Evolutionary conservation across 345 rosid species (phyloP).

Genomic region (Arabidopsis arenosa): DNA sequence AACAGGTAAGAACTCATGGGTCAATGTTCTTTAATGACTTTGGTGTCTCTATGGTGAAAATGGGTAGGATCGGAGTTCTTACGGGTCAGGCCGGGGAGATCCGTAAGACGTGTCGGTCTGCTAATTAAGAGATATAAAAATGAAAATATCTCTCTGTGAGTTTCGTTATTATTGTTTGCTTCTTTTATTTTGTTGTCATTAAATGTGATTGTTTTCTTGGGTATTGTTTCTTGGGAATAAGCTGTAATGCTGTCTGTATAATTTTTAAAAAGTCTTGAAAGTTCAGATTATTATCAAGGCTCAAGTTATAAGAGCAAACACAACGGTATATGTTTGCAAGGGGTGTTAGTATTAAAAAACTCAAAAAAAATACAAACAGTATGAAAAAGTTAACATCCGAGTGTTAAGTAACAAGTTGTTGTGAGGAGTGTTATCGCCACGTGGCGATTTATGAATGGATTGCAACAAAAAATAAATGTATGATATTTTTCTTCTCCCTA

Average conservation of each 20-base stretch:
- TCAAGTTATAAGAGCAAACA: neutral
- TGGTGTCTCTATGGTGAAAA: conserved; percentile 60
- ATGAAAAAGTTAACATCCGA: too few species aligned
- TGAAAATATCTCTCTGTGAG: neutral
- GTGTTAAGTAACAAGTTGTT: too few species aligned
- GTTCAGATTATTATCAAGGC: neutral
- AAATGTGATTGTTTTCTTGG: conserved; percentile 25
- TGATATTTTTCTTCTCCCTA: too few species aligned
- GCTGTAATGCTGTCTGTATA: neutral
- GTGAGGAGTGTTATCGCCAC: too few species aligned
- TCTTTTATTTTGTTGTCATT: neutral
- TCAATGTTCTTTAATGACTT: conserved; percentile 55
- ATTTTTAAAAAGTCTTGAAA: neutral
- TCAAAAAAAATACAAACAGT: too few species aligned
- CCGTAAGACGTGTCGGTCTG: conserved; percentile 54
- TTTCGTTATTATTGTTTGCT: conserved; percentile 32
- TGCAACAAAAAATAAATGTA: too few species aligned
- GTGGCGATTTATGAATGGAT: too few species aligned
- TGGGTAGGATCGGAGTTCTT: conserved; percentile 59
- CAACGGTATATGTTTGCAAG: too few species aligned
- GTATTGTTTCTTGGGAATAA: conserved; percentile 19
- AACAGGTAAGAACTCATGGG: conserved; percentile 19
- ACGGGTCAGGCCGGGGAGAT: conserved; percentile 56
- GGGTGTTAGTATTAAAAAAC: too few species aligned
- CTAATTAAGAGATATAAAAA: conserved; percentile 43